A percentile compares a stretch with the other conserved stretches of the same genome.
Evolutionary conservation across 192 early-diverging fungal genomes (phyloP).

Genomic region (Umbelopsis isabellina): DNA sequence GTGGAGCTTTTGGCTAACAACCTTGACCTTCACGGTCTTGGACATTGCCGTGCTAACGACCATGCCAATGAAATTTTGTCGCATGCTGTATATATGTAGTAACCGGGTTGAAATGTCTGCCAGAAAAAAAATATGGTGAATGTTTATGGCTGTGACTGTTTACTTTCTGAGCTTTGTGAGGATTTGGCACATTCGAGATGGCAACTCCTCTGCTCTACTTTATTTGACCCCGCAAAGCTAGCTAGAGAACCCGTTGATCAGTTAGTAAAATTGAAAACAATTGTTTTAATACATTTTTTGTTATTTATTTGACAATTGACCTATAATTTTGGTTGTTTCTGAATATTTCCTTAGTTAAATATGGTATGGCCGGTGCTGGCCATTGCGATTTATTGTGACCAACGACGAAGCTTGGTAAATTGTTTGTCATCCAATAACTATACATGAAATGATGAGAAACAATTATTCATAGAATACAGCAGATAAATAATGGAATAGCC

Average conservation of each 20-base stretch:
- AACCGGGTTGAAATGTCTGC: background rate
- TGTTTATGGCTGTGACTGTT: conserved; percentile 1
- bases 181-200: too few relatives aligned
- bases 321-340: too few relatives aligned
- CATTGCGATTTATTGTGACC: background rate
- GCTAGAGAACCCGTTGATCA: too few relatives aligned
- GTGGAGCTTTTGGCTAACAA: conserved; percentile 75
- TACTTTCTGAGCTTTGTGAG: background rate
- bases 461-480: background rate
- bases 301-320: too few relatives aligned
- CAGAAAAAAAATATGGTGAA: background rate
- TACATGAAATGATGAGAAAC: background rate
- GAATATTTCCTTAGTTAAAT: too few relatives aligned
- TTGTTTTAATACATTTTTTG: too few relatives aligned
- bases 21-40: conserved; percentile 91
- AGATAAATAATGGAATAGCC: background rate
- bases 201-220: too few relatives aligned
- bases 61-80: conserved; percentile 82
- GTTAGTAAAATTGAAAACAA: too few relatives aligned
- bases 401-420: conserved; percentile 5
- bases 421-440: conserved; percentile 1
- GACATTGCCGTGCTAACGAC: conserved; percentile 87
- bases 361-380: too few relatives aligned
- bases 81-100: conserved; percentile 46
- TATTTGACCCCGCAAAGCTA: too few relatives aligned